Conservation (phyloP, 306 rosid genomes). For the Ormosia semicastrata region DNA sequence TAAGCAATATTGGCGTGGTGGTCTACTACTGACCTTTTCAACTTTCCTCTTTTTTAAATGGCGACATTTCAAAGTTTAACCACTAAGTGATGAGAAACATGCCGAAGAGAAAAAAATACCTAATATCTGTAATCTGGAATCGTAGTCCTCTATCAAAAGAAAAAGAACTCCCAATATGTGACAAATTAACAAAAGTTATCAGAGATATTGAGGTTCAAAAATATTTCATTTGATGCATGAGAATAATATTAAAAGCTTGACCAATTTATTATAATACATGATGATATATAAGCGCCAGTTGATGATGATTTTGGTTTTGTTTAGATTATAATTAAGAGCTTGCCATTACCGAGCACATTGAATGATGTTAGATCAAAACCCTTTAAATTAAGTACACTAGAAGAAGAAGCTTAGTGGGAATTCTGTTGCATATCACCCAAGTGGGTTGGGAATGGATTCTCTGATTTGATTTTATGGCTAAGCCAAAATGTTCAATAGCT, state of each 20-base stretch:
- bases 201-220: not conserved
- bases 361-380: constrained; percentile 9
- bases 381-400: not conserved
- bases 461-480: constrained; percentile 1
- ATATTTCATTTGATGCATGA: not conserved
- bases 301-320: not conserved
- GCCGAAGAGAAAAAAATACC: constrained; percentile 14
- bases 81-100: constrained; percentile 21
- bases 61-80: constrained; percentile 27
- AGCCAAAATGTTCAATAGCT: not conserved
- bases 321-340: not conserved
- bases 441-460: constrained; percentile 39
- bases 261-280: not conserved
- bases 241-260: not conserved
- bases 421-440: constrained; percentile 24
- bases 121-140: constrained; percentile 22
- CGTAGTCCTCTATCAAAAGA: constrained; percentile 25
- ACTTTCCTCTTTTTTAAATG: constrained; percentile 14
- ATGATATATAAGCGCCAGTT: not conserved
- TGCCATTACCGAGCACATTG: not conserved
- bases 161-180: constrained; percentile 6
- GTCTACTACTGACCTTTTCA: constrained; percentile 25
- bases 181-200: constrained; percentile 5
- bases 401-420: constrained; percentile 30
- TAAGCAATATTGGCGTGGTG: constrained; percentile 8